Base-by-base conservation (phyloP, 768 basidiomycete species). In the Chalciporus pseudorubinellus region DNA sequence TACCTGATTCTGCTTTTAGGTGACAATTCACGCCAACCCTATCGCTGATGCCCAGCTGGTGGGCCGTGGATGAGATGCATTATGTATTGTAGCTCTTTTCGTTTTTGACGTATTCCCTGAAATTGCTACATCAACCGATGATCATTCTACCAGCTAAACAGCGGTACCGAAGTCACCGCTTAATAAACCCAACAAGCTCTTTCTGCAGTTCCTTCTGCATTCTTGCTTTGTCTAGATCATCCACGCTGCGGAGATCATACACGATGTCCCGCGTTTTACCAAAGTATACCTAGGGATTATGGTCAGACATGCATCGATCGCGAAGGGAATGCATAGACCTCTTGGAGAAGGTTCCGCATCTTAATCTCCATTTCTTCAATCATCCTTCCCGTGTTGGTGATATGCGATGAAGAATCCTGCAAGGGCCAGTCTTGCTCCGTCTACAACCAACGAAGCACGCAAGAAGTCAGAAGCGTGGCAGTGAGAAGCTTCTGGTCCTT, bases 341-440 rank as follows among this genome's bases (percentile, higher is more conserved):
- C 92, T 70, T 92, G 89, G 43, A 99, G 76, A 50, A 93, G 74
- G 70, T 97, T 97, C 34, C 97, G 82, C 92, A 98, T 94, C 75
- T 98, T 98, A 68, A 95, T 92, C 72, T 99, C 97, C 92, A 95
- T 95, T 57, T 98, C 97, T 70, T 99, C 97, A 56, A 99, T 86
- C 85, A 98, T 88, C 58, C 80, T 81, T 5, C 97, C 97, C n/a
- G 87, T 86, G 70, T 98, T 98, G 39, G 84, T 81, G 52, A 99
- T 88, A 71, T 99, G 97, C 38, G 90, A 87, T 19, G 85, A 80
- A 38, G 79, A 67, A 59, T 90, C 89, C 31, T 89, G 85, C 46
- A 97, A 64, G 21, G 92, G 83, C 71, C 80, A 87, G 66, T 95
- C 95, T 68, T 89, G 85, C 66, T 95, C 94, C 26, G 82, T 81